A percentile compares a stretch with the other conserved stretches of the same genome.
phyloP scores from a whole-genome alignment of 108 stramenopile genomes.

The Skeletonema potamos region DNA sequence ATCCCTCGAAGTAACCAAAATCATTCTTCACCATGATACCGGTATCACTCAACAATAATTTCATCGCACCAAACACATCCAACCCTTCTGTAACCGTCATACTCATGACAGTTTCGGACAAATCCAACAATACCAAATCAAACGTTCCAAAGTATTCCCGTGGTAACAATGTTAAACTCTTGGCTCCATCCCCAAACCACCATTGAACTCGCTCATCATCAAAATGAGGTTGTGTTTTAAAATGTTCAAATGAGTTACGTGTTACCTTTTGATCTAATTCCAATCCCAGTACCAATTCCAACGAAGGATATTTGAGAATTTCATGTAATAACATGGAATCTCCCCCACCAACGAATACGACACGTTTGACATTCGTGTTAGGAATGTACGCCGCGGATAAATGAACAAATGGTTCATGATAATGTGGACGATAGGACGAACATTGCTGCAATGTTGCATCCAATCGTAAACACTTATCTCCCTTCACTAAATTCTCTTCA shows the following conservation, averaged over 20 bases:
- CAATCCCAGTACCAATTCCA: constrained; percentile 80
- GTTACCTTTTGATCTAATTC: constrained; percentile 83
- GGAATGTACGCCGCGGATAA: constrained; percentile 78
- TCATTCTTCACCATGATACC: constrained; percentile 89
- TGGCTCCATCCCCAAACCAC: constrained; percentile 92
- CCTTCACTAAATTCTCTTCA: constrained; percentile 42
- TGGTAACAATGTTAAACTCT: constrained; percentile 73
- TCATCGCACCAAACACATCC: constrained; percentile 72
- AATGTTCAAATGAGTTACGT: constrained; percentile 68
- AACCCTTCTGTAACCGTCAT: constrained; percentile 69
- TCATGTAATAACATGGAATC: constrained; percentile 89
- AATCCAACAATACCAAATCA: constrained; percentile 85
- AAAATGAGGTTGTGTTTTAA: constrained; percentile 77
- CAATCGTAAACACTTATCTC: constrained; percentile 68
- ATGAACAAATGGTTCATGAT: constrained; percentile 80
- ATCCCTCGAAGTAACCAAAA: constrained; percentile 58
- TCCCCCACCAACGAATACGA: constrained; percentile 83
- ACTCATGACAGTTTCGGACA: constrained; percentile 78
- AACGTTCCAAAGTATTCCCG: constrained; percentile 82
- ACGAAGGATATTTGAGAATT: constrained; percentile 71
- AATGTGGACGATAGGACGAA: constrained; percentile 75
- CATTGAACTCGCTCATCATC: constrained; percentile 82
- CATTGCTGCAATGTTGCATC: constrained; percentile 77
- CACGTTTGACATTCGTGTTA: constrained; percentile 63
- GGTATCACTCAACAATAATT: constrained; percentile 67